Percentiles rank a stretch among this genome's conserved stretches.
These are phyloP conservation scores for Aspergillus sp. DNA, from an alignment of 2,329 filamentous ascomycete genomes.

Conservation along the genomic window DNA sequence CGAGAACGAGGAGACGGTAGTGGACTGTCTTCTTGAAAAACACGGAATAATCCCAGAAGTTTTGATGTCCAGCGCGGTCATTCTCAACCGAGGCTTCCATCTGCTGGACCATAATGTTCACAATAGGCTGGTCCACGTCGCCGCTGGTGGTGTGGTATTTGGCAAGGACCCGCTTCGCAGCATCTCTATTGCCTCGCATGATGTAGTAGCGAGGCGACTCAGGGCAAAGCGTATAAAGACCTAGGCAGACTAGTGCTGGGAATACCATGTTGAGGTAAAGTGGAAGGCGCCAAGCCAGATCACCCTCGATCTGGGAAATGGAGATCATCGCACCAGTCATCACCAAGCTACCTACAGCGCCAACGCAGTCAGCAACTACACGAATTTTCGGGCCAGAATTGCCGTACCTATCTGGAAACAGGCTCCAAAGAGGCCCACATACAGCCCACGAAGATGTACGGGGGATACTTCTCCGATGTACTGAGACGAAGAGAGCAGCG, in stretches of 20 bases:
- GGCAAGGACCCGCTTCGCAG: constrained; percentile 34
- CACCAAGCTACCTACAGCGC: constrained; percentile 37
- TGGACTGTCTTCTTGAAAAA: constrained; percentile 52
- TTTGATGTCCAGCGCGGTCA: constrained; percentile 40
- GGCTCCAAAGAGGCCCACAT: constrained; percentile 55
- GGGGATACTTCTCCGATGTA: constrained; percentile 46
- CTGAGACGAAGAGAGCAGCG: constrained; percentile 44
- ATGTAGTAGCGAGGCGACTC: constrained; percentile 44
- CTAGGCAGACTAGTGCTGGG: constrained; percentile 51
- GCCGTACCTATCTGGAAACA: constrained; percentile 47
- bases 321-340: constrained; percentile 52
- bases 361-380: too few species aligned
- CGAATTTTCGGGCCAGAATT: too few species aligned
- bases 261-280: constrained; percentile 55
- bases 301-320: constrained; percentile 42
- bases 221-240: constrained; percentile 48
- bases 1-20: constrained; percentile 50
- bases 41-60: constrained; percentile 52
- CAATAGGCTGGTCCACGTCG: constrained; percentile 47
- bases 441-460: constrained; percentile 44
- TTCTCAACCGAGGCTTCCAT: constrained; percentile 53
- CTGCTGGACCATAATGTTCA: constrained; percentile 47
- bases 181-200: constrained; percentile 37
- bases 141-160: constrained; percentile 50
- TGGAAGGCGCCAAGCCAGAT: constrained; percentile 46